Conservation (phyloP, 257 asterid species). For the Schizonepeta tenuifolia region DNA sequence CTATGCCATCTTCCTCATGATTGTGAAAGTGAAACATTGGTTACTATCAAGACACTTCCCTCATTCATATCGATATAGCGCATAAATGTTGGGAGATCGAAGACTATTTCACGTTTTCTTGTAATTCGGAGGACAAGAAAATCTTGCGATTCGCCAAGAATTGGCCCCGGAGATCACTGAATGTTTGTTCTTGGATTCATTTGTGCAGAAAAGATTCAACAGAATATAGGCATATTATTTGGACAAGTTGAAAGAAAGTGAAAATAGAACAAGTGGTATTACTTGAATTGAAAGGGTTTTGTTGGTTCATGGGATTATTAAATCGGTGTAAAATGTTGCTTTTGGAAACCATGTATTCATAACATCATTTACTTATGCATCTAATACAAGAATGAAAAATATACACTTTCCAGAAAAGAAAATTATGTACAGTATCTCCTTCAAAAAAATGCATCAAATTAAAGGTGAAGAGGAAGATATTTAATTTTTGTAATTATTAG, state of each 20-base stretch:
- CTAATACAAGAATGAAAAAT: too few relatives aligned
- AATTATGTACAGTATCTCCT: too few relatives aligned
- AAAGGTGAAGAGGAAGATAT: too few relatives aligned
- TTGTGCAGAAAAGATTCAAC: neutral
- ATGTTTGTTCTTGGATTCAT: slow-evolving; percentile 3
- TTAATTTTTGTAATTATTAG: too few relatives aligned
- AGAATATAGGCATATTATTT: slow-evolving; percentile 10
- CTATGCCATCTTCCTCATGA: slow-evolving; percentile 53
- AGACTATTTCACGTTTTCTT: neutral
- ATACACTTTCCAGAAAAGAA: too few relatives aligned
- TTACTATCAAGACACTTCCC: slow-evolving; percentile 60
- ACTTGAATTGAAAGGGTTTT: neutral
- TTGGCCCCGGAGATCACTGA: neutral
- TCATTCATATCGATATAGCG: slow-evolving; percentile 41
- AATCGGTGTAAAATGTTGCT: neutral
- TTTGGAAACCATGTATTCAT: too few relatives aligned
- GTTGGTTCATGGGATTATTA: slow-evolving; percentile 13
- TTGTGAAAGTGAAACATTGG: slow-evolving; percentile 58
- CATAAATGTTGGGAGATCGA: neutral
- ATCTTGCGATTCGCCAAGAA: slow-evolving; percentile 1
- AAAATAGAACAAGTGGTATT: neutral
- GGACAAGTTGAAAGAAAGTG: slow-evolving; percentile 11
- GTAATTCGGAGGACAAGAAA: neutral
- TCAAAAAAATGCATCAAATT: too few relatives aligned
- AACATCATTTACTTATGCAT: too few relatives aligned